Conservation (phyloP, 768 basidiomycete genomes). For the Porpolomopsis calyptriformis region DNA sequence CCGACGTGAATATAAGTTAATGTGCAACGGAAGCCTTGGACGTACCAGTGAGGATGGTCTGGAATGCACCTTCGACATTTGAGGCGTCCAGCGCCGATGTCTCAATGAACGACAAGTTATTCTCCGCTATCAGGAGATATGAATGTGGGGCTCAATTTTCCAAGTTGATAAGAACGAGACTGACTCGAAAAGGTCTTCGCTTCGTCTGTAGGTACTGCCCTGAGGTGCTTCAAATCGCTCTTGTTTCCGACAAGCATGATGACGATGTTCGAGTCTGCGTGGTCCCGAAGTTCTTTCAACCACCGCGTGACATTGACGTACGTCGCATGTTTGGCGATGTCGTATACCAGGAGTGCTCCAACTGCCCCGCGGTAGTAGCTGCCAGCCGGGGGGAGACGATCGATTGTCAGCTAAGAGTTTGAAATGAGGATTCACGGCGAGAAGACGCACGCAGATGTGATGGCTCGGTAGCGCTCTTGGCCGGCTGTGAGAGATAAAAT, state of each 20-base stretch:
- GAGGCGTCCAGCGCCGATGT: conserved; percentile 99
- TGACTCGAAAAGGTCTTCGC: conserved; percentile 83
- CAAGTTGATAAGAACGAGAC: conserved; percentile 18
- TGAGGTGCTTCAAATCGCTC: conserved; percentile 95
- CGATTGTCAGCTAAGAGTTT: too few relatives aligned
- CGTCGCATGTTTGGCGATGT: conserved; percentile 89
- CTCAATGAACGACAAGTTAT: conserved; percentile 91
- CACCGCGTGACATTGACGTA: conserved; percentile 91
- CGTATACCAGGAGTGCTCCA: conserved; percentile 86
- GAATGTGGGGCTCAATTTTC: neutral
- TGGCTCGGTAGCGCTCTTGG: conserved; percentile 95
- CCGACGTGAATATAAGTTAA: conserved; percentile 6
- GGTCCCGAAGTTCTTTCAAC: conserved; percentile 95
- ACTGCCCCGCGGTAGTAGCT: conserved; percentile 98
- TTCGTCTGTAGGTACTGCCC: conserved; percentile 96
- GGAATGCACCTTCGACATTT: conserved; percentile 96
- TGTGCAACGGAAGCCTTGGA: conserved; percentile 5
- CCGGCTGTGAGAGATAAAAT: conserved; percentile 51
- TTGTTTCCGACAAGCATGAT: conserved; percentile 98
- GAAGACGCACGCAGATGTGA: conserved; percentile 90
- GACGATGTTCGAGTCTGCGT: conserved; percentile 86
- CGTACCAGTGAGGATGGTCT: conserved; percentile 86
- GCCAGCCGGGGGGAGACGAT: conserved; percentile 7
- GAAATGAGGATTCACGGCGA: too few relatives aligned
- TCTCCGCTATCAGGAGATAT: conserved; percentile 51